Evolutionary conservation across 2,329 filamentous ascomycete genomes (phyloP).

Genomic region (Colletotrichum sp.): DNA sequence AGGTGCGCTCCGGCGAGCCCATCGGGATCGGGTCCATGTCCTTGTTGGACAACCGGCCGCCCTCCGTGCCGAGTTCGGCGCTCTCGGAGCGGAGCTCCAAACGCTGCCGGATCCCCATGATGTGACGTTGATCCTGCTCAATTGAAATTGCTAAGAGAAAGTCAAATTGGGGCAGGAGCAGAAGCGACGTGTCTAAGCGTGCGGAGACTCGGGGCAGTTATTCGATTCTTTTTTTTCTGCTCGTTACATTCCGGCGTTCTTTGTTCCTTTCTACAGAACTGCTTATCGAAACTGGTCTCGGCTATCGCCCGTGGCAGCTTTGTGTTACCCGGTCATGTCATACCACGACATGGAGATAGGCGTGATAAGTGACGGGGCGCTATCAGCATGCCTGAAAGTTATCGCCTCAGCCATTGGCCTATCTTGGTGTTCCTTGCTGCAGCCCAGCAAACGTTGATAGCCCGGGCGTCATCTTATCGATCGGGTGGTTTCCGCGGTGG

Average conservation of each 20-base stretch:
- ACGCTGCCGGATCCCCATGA: slow-evolving; percentile 3
- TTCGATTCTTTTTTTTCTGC: background rate
- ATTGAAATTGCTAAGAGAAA: background rate
- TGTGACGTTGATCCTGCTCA: background rate
- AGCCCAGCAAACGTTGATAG: background rate
- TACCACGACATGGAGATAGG: background rate
- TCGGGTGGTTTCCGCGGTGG: background rate
- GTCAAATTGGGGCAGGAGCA: background rate
- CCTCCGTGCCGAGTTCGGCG: slow-evolving; percentile 9
- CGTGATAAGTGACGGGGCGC: background rate
- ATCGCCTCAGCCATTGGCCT: background rate
- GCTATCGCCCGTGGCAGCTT: background rate
- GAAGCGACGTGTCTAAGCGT: background rate
- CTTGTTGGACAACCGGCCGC: slow-evolving; percentile 17
- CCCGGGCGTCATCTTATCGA: background rate
- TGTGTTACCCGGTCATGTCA: background rate
- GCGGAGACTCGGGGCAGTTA: background rate
- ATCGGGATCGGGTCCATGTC: slow-evolving; percentile 24
- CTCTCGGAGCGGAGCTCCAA: slow-evolving; percentile 10
- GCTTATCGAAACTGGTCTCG: background rate
- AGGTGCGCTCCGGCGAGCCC: slow-evolving; percentile 19
- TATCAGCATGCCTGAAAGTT: background rate
- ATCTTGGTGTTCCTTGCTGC: background rate
- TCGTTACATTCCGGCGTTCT: background rate
- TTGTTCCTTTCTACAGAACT: background rate